Base-by-base conservation (phyloP, 495 filamentous ascomycete genomes). In the Gamarada debralockiae region DNA sequence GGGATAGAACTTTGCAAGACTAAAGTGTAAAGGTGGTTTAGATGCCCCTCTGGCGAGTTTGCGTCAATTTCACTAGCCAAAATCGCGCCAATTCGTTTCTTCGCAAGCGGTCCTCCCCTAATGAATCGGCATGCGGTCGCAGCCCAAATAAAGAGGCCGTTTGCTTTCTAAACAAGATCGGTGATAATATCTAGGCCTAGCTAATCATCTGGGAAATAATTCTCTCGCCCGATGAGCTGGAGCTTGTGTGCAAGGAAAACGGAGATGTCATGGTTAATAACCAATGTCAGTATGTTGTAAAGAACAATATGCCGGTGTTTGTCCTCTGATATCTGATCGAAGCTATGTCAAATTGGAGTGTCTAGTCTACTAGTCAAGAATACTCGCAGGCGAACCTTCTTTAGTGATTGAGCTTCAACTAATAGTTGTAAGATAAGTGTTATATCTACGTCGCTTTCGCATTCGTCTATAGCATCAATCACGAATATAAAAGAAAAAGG, bases 351-450 rank as follows among this genome's bases (percentile, higher is more conserved):
- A 36, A 68, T 62, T 2, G 51, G 62, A 31, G 56, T 45, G 39
- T 67, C 67, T 18, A 65, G 67, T 49, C 64, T 57, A 59, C 68
- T 71, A 3, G 68, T 58, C 14, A 58, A 33, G 31, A 58, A 58
- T 20, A 58, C 44, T 46, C 56, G 56, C 4, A 59, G 17, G 12
- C 29, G 59, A 15, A 62, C 45, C 14, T 0, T 56, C 56, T 36
- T 31, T 39, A 50, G 44, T 45, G 44, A 56, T 52, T 44, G 57
- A 36, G 52, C 52, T 53, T 62, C 52, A 44, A 51, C 58, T 31
- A 62, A 27, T 17, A 61, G 52, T 38, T 62, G 36, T 18, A 57
- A 31, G 34, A 61, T 52, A 33, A 56, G 39, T 31, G 23, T 52
- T 18, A 60, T 45, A 48, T 55, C 24, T n/a, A 47, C 41, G 9